Conservation (phyloP, 106 monocot species). For the Dendrobium huoshanense region DNA sequence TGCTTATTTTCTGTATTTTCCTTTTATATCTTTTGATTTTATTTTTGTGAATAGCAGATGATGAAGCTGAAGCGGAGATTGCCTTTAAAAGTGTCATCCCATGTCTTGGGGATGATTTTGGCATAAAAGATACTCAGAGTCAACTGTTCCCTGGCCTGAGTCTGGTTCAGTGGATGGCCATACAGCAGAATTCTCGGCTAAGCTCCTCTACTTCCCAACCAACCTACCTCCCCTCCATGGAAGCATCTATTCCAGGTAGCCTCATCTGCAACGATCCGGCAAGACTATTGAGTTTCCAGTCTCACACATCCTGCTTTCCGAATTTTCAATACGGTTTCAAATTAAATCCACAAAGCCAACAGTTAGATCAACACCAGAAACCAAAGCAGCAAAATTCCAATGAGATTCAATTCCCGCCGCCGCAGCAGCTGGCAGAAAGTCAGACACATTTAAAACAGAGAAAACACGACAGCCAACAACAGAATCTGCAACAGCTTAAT, state of each 20-base stretch:
- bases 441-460: conserved; percentile 16
- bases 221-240: conserved; percentile 30
- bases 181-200: conserved; percentile 65
- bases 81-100: conserved; percentile 60
- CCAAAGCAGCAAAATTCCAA: conserved; percentile 13
- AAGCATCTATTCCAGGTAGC: conserved; percentile 28
- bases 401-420: conserved; percentile 19
- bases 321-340: conserved; percentile 41
- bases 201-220: conserved; percentile 36
- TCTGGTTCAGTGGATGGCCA: conserved; percentile 85
- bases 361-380: conserved; percentile 23
- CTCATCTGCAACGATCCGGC: conserved; percentile 31
- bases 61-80: conserved; percentile 50
- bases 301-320: conserved; percentile 23
- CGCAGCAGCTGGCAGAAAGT: conserved; percentile 12
- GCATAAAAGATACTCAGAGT: conserved; percentile 49
- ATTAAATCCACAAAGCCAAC: conserved; percentile 34
- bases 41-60: conserved; percentile 31
- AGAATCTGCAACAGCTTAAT: conserved; percentile 15
- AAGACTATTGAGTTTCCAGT: conserved; percentile 49
- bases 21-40: not conserved
- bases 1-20: not conserved
- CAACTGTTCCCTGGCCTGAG: conserved; percentile 60
- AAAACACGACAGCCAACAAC: conserved; percentile 25
- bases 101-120: conserved; percentile 68